Evolutionary conservation across 2,329 filamentous ascomycete genomes (phyloP).

Genomic region (Aspergillus jensenii): DNA sequence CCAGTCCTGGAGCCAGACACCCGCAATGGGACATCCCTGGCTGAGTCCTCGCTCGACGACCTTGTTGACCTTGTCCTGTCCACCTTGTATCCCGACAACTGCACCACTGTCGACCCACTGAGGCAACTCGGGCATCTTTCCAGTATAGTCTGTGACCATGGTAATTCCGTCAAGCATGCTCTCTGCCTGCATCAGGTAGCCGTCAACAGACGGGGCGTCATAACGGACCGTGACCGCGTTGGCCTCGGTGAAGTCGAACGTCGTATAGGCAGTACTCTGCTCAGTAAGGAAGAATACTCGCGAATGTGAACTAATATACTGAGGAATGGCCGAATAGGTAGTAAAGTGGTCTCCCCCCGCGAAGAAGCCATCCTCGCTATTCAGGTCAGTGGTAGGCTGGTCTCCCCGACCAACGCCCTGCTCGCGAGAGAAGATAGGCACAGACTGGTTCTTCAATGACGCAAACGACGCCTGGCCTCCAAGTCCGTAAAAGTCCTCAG

Average conservation of each 20-base stretch:
- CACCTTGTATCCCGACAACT: neutral
- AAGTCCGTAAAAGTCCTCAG: neutral
- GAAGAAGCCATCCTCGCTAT: neutral
- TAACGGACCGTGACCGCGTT: neutral
- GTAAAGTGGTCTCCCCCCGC: neutral
- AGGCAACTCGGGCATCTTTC: neutral
- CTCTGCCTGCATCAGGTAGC: neutral
- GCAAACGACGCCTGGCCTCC: neutral
- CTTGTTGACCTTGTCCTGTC: neutral
- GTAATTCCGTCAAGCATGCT: neutral
- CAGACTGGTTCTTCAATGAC: neutral
- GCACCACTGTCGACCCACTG: neutral
- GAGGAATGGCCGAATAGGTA: neutral
- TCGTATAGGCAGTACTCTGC: neutral
- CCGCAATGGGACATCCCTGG: neutral
- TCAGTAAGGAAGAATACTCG: neutral
- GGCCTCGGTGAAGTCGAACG: neutral
- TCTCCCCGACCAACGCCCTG: neutral
- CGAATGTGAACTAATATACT: neutral
- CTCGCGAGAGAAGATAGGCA: neutral
- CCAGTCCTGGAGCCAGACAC: neutral
- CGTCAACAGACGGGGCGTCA: neutral
- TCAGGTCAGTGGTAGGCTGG: neutral
- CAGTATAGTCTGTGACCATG: neutral
- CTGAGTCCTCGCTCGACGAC: neutral